These are phyloP conservation scores for Cryphonectria parasitica DNA, from an alignment of 2,329 filamentous ascomycete species.

Conservation along the genomic window DNA sequence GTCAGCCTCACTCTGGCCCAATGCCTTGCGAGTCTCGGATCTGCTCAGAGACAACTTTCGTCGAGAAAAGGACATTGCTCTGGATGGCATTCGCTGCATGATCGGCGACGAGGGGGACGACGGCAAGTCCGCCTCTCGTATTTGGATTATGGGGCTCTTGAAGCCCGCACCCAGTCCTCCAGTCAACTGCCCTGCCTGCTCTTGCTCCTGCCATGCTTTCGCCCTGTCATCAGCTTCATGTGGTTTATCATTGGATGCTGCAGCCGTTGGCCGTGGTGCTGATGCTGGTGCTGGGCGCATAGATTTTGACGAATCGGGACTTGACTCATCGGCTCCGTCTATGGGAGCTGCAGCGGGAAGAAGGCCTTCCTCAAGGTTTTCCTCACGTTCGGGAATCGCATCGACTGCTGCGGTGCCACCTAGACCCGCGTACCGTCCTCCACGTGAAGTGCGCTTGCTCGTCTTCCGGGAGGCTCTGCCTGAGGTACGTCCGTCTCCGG, in stretches of 20 bases:
- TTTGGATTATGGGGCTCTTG: conserved; percentile 46
- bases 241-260: not conserved
- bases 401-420: not conserved
- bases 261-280: not conserved
- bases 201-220: conserved; percentile 46
- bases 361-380: conserved; percentile 44
- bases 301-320: no score
- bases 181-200: conserved; percentile 58
- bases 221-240: not conserved
- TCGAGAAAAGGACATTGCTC: conserved; percentile 47
- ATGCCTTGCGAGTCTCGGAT: conserved; percentile 49
- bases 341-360: conserved; percentile 47
- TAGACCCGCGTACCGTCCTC: not conserved
- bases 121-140: conserved; percentile 57
- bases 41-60: conserved; percentile 36
- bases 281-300: not conserved
- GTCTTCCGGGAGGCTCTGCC: conserved; percentile 34
- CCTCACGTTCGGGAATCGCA: conserved; percentile 32
- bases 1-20: conserved; percentile 63
- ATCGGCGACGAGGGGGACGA: conserved; percentile 43
- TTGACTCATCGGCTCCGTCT: conserved; percentile 29
- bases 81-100: conserved; percentile 30
- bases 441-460: conserved; percentile 43
- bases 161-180: conserved; percentile 63
- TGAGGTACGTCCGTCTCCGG: not conserved